phyloP scores from a whole-genome alignment of 305 asterid genomes.

The Ruellia speciosa region DNA sequence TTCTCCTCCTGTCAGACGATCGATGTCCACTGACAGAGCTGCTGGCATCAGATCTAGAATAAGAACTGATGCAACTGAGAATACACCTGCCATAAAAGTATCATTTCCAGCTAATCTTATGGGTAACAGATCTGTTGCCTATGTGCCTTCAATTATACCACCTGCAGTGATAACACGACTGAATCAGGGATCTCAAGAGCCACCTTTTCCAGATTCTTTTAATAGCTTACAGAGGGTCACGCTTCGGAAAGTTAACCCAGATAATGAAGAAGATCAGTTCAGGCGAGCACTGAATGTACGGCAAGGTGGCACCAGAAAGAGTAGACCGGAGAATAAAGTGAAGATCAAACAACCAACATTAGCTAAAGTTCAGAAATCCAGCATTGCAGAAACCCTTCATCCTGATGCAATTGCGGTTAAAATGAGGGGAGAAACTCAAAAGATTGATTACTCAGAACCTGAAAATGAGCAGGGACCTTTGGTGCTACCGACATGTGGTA shows the following conservation, averaged over 20 bases:
- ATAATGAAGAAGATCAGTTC: conserved; percentile 60
- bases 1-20: conserved; percentile 82
- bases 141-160: conserved; percentile 32
- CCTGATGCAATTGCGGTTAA: conserved; percentile 29
- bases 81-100: conserved; percentile 39
- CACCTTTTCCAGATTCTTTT: conserved; percentile 43
- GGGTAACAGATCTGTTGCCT: conserved; percentile 40
- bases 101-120: conserved; percentile 65
- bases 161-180: conserved; percentile 28
- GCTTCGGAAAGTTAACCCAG: conserved; percentile 40
- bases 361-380: conserved; percentile 40
- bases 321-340: conserved; percentile 50
- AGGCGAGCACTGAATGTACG: conserved; percentile 58
- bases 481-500: conserved; percentile 24
- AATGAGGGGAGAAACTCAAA: conserved; percentile 36
- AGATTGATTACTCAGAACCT: conserved; percentile 39
- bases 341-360: conserved; percentile 46
- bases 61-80: conserved; percentile 51
- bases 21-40: conserved; percentile 77
- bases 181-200: conserved; percentile 38
- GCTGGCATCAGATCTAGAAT: conserved; percentile 37
- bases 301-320: conserved; percentile 62
- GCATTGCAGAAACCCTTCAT: conserved; percentile 30
- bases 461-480: conserved; percentile 34
- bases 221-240: conserved; percentile 45